Evolutionary conservation across 2,329 filamentous ascomycete genomes (phyloP).

Genomic region (Aureobasidium uvarum): DNA sequence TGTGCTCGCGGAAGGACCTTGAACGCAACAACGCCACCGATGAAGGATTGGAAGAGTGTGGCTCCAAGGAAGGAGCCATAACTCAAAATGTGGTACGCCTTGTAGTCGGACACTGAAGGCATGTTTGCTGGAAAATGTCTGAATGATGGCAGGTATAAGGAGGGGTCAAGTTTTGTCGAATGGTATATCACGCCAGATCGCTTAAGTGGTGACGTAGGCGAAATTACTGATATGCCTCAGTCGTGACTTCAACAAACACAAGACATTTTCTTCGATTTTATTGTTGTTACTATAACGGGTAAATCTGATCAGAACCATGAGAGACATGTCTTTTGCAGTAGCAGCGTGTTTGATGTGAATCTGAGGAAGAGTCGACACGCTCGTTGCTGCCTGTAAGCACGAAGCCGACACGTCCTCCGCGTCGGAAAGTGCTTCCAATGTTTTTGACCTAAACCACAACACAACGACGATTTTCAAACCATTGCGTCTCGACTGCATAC

Average conservation of each 20-base stretch:
- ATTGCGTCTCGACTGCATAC: background rate
- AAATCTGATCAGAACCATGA: no score
- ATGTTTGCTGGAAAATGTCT: background rate
- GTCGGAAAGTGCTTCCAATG: background rate
- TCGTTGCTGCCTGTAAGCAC: constrained; percentile 25
- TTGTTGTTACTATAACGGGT: background rate
- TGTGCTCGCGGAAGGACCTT: constrained; percentile 71
- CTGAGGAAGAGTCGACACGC: constrained; percentile 3
- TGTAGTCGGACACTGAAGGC: constrained; percentile 53
- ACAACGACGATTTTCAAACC: background rate
- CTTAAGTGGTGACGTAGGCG: constrained; percentile 19
- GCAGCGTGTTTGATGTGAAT: background rate
- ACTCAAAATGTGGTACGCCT: constrained; percentile 75
- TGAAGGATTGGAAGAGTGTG: constrained; percentile 84
- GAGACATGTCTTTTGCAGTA: background rate
- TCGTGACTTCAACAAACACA: background rate
- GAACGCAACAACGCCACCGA: constrained; percentile 71
- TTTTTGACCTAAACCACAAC: constrained; percentile 19
- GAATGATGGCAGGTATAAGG: background rate
- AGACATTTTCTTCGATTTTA: no score
- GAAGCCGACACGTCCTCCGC: constrained; percentile 26
- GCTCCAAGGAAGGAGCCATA: constrained; percentile 81
- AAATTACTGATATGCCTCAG: constrained; percentile 4
- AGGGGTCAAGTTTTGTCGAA: background rate
- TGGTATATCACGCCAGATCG: constrained; percentile 17